Base-by-base conservation (phyloP, 805 yeast genomes). In the Alloascoidea hylecoeti region DNA sequence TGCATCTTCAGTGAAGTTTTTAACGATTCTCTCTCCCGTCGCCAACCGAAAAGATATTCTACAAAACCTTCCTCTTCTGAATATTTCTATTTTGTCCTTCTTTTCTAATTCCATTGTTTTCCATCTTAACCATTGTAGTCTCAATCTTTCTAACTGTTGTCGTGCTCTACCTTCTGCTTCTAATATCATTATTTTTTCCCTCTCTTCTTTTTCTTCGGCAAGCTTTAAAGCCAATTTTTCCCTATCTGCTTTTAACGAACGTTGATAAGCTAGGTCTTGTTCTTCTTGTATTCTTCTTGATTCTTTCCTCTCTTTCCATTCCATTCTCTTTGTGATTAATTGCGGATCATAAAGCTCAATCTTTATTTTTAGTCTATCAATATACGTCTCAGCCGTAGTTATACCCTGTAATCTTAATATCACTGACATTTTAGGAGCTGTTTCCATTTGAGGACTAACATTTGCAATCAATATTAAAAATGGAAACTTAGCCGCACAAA, bases 241-340 rank as follows among this genome's bases (percentile, higher is more conserved):
- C 39, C 76, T 66, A 57, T 88, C 97, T 27, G 71, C 64, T 14
- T 69, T 68, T 27, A 88, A 60, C 0, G 94, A 76, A 27, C 69
- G 69, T 49, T 78, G 75, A 57, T 76, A 86, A 15, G 92, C 85
- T 35, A 68, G 59, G 49, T 85, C 92, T 55, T 88, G 96, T 47
- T 78, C 78, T 42, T 68, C 66, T 38, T 82, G 66, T 23, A 84
- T 60, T 42, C 76, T 70, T 32, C 77, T 64, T 42, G 71, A 52
- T 16, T 46, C 50, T 33, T 73, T 77, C 35, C 70, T 64, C 37
- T 77, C 76, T 46, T 75, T 72, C 35, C 76, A 65, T 41, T 79
- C 88, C 3, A 68, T 60, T 35, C 88, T 66, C 15, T 88, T 63
- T 2, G 72, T 54, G 15, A 69, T 56, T 40, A 92, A 60, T 27